phyloP scores from a whole-genome alignment of 306 rosid genomes.

The Morella rubra region DNA sequence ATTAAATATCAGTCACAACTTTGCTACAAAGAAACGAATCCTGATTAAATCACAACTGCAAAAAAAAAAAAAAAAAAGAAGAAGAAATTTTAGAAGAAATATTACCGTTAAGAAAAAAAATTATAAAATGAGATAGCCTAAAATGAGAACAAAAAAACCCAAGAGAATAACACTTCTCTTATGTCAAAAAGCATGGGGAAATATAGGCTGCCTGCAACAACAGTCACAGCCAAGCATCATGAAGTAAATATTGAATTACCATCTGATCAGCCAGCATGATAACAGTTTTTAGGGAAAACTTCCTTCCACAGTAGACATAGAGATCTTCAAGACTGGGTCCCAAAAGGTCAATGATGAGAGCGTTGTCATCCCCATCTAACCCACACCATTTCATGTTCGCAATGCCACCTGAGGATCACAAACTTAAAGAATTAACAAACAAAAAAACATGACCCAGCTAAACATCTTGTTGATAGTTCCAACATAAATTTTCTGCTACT shows the following conservation, averaged over 20 bases:
- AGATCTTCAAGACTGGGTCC: conserved; percentile 98
- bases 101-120: background rate
- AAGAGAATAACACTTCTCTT: background rate
- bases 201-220: conserved; percentile 18
- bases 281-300: conserved; percentile 82
- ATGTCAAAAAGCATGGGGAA: background rate
- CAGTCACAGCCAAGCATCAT: conserved; percentile 9
- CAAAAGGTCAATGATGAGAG: conserved; percentile 76
- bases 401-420: conserved; percentile 65
- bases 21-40: background rate
- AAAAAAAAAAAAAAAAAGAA: background rate
- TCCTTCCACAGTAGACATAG: conserved; percentile 84
- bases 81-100: background rate
- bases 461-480: background rate
- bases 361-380: conserved; percentile 76
- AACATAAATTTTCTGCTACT: conserved; percentile 25
- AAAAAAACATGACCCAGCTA: conserved; percentile 4
- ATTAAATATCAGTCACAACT: background rate
- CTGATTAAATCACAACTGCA: background rate
- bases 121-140: background rate
- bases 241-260: conserved; percentile 47
- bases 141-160: background rate
- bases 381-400: conserved; percentile 87
- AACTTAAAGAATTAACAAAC: conserved; percentile 16
- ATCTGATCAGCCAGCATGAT: conserved; percentile 93